phyloP scores from a whole-genome alignment of 2,329 filamentous ascomycete species.

The Bipolaris gigantea region DNA sequence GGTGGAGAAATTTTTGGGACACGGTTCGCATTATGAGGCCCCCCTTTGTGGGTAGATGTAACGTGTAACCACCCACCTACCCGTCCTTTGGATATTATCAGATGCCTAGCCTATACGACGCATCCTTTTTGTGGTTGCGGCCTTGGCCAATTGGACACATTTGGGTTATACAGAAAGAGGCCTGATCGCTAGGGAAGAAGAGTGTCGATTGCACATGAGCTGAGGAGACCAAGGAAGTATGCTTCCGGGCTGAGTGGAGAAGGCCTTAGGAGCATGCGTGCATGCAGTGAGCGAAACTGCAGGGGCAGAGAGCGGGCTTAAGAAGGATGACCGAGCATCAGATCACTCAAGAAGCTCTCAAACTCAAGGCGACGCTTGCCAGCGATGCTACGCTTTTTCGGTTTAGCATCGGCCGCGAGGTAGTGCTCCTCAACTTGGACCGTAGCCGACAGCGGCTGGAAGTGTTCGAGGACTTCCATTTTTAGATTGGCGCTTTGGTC shows the following conservation, averaged over 20 bases:
- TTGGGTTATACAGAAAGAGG: background rate
- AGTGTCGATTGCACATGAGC: background rate
- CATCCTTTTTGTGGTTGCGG: background rate
- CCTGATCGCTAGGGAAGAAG: background rate
- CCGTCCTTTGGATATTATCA: background rate
- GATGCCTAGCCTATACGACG: background rate
- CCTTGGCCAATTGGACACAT: background rate
- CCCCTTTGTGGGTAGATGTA: background rate
- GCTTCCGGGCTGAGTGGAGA: too few species aligned
- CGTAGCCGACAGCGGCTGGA: slow-evolving; percentile 23
- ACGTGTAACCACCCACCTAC: background rate
- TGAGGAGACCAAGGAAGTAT: background rate
- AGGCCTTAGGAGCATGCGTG: background rate
- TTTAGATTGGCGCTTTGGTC: slow-evolving; percentile 24
- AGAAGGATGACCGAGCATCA: slow-evolving; percentile 22
- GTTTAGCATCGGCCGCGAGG: slow-evolving; percentile 28
- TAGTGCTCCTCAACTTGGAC: slow-evolving; percentile 34
- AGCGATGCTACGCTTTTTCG: slow-evolving; percentile 25
- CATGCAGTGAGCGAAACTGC: background rate
- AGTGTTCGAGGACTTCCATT: slow-evolving; percentile 27
- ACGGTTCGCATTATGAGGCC: background rate
- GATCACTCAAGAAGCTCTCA: slow-evolving; percentile 26
- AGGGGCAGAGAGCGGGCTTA: background rate
- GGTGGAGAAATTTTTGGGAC: background rate
- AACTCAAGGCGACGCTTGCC: slow-evolving; percentile 38